Base-by-base conservation (phyloP, 257 asterid species). In the Leptodermis oblonga region DNA sequence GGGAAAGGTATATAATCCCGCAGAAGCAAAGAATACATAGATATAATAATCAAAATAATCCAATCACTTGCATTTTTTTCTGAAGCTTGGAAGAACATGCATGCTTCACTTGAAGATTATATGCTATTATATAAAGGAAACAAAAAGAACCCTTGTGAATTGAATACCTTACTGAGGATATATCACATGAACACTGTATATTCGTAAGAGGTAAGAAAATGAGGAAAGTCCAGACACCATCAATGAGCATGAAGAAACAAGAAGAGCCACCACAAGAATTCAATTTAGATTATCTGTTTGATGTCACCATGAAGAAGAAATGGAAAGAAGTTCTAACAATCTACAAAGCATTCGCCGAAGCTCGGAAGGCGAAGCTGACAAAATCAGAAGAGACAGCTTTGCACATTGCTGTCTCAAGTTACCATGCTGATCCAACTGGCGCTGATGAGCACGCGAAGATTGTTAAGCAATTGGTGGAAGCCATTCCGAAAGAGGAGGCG, bases 341-440 rank as follows among this genome's bases (percentile, higher is more conserved):
- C 25, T 82, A 76, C 79, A 0, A 0, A 14, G 11, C 5, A 0
- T 0, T 68, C 10, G 4, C 60, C 18, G 20, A 0, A 0, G 77
- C 70, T 11, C 74, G 17, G 1, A 31, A 0, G 11, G 73, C 68
- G 0, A 74, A 34, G 77, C 81, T 86, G 20, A 86, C 89, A 0
- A 80, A 73, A 65, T 67, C 82, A 1, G 64, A 78, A 56, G 85
- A 82, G 43, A 86, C 92, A 10, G 84, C 84, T 55, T 55, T 86
- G 26, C 88, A 83, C 56, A 66, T 86, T 22, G 84, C 86, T 7
- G 67, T 86, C 74, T 72, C 85, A 10, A 71, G 79, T 42, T 78
- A n/a, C 82, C 75, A 72, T 49, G 26, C 74, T 1, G 51, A 41
- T 36, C n/a, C 18, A 23, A 36, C 31, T 6, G 28, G 34, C 30